phyloP scores from a whole-genome alignment of 352 stramenopile genomes.

The Phytophthora citricola region DNA sequence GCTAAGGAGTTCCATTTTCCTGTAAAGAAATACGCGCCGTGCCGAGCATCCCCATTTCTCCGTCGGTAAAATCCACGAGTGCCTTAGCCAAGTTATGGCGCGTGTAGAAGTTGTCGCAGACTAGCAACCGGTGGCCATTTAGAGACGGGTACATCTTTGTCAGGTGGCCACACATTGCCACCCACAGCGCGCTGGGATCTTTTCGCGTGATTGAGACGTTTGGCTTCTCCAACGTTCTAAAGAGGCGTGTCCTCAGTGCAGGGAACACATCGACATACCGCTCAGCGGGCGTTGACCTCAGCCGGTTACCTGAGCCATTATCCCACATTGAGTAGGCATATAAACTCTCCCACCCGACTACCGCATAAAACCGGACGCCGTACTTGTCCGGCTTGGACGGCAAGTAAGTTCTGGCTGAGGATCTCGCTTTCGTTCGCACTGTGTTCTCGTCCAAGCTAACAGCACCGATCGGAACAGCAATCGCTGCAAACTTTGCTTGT shows the following conservation, averaged over 20 bases:
- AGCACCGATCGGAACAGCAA: constrained; percentile 7
- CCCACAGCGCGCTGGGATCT: neutral
- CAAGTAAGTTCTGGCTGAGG: no score
- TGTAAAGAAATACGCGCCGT: constrained; percentile 1
- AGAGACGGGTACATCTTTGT: no score
- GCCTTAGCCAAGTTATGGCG: no score
- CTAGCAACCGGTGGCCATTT: no score
- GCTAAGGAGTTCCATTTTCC: neutral
- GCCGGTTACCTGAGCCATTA: constrained; percentile 12
- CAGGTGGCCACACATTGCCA: no score
- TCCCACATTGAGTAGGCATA: constrained; percentile 9
- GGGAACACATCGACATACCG: constrained; percentile 12
- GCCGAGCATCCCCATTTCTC: constrained; percentile 5
- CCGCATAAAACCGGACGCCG: no score
- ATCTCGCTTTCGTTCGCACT: no score
- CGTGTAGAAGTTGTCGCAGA: no score
- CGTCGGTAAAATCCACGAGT: constrained; percentile 1
- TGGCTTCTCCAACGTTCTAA: neutral
- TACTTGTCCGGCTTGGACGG: no score
- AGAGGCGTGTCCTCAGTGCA: neutral
- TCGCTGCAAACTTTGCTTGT: neutral
- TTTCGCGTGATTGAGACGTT: constrained; percentile 1
- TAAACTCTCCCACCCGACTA: neutral
- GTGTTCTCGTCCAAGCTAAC: neutral
- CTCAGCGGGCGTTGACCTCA: neutral